Conservation (phyloP, 2,329 filamentous ascomycete genomes). For the Apiospora kogelbergensis region DNA sequence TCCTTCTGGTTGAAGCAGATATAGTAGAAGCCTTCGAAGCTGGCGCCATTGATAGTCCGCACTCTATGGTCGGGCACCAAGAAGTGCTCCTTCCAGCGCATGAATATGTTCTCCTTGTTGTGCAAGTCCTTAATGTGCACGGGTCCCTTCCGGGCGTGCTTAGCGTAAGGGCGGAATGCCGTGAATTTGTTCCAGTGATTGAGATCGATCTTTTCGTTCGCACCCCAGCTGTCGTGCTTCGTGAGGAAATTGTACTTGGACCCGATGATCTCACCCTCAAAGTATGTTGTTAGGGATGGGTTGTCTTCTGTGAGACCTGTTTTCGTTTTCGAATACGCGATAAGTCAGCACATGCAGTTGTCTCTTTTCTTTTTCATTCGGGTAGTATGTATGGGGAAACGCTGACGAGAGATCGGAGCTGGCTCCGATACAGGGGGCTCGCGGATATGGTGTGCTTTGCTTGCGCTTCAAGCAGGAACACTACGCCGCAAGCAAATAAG, state of each 20-base stretch:
- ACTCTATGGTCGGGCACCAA: constrained; percentile 93
- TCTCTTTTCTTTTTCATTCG: not conserved
- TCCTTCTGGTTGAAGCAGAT: constrained; percentile 95
- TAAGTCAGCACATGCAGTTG: not conserved
- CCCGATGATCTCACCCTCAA: constrained; percentile 97
- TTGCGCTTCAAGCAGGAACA: not conserved
- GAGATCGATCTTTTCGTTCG: constrained; percentile 85
- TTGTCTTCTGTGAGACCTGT: constrained; percentile 91
- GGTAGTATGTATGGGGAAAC: not conserved
- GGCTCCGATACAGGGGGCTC: not conserved
- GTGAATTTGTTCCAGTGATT: constrained; percentile 91
- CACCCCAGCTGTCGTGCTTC: constrained; percentile 86
- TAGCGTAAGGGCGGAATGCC: constrained; percentile 75
- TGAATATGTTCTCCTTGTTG: constrained; percentile 88
- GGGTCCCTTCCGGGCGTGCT: constrained; percentile 56
- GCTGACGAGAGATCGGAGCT: not conserved
- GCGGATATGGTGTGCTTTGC: not conserved
- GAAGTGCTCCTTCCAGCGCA: constrained; percentile 99
- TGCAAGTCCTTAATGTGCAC: constrained; percentile 66
- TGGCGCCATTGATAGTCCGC: constrained; percentile 86
- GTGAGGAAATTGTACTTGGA: constrained; percentile 94
- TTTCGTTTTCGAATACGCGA: not conserved
- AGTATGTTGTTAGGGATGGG: constrained; percentile 96
- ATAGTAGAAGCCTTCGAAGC: constrained; percentile 98
- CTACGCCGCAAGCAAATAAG: not conserved